A percentile compares a stretch with the other conserved stretches of the same genome.
These are phyloP conservation scores for Colletotrichum plurivorum DNA, from an alignment of 2,329 filamentous ascomycete genomes.

Conservation along the genomic window DNA sequence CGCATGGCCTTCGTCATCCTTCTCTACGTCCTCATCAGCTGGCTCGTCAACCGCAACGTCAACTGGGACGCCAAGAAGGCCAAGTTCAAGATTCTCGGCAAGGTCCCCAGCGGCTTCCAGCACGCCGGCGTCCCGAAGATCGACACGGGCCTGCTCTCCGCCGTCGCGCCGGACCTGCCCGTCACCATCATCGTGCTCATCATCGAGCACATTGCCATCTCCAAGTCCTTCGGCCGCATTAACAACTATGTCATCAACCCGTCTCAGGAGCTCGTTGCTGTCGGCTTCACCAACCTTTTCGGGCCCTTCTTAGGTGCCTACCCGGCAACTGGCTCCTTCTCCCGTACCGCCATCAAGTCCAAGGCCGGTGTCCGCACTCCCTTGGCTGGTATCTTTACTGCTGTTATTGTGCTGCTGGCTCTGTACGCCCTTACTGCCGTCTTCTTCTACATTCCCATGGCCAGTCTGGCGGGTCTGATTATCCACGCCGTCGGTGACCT, in stretches of 20 bases:
- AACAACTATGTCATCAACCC: conserved; percentile 86
- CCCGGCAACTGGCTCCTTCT: conserved; percentile 63
- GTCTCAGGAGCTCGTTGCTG: conserved; percentile 84
- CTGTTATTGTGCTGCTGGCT: conserved; percentile 80
- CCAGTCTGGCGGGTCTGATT: conserved; percentile 81
- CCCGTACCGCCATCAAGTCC: conserved; percentile 84
- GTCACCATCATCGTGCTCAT: conserved; percentile 83
- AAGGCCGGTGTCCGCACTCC: conserved; percentile 88
- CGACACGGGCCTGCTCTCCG: conserved; percentile 70
- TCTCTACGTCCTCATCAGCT: conserved; percentile 84
- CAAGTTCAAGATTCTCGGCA: conserved; percentile 74
- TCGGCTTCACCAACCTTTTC: conserved; percentile 82
- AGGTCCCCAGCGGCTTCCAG: conserved; percentile 81
- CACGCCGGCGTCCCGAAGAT: conserved; percentile 77
- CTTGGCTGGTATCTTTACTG: conserved; percentile 83
- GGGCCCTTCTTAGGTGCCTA: conserved; percentile 79
- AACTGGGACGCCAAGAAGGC: conserved; percentile 62
- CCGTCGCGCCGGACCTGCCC: conserved; percentile 77
- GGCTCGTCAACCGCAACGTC: conserved; percentile 75
- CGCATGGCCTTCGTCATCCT: conserved; percentile 86
- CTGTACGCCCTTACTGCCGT: conserved; percentile 83
- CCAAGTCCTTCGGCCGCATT: conserved; percentile 84
- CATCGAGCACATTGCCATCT: conserved; percentile 88
- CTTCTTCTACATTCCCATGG: conserved; percentile 85
- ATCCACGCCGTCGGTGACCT: conserved; percentile 87